Conservation (phyloP, 148 eudicot species). For the Agrostemma githago region DNA sequence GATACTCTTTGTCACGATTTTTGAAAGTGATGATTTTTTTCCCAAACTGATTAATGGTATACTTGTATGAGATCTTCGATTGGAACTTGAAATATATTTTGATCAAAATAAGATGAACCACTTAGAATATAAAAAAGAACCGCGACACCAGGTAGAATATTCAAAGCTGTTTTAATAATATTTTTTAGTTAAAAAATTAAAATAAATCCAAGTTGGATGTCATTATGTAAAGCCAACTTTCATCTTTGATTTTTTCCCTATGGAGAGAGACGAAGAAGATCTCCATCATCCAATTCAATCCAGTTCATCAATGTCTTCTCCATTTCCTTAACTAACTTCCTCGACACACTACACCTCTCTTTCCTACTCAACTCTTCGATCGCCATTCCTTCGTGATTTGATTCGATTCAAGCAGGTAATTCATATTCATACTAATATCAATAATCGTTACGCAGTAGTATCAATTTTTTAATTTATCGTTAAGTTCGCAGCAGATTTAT, state of each 20-base stretch:
- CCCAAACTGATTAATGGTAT: too few relatives aligned
- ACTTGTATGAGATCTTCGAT: too few relatives aligned
- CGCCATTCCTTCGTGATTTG: not conserved
- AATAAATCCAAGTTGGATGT: not conserved
- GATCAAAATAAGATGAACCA: too few relatives aligned
- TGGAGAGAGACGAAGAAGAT: not conserved
- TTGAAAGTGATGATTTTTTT: too few relatives aligned
- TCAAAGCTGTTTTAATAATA: too few relatives aligned
- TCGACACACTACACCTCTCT: too few relatives aligned
- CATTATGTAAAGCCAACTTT: not conserved
- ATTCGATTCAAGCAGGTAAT: constrained; percentile 3
- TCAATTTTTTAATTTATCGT: not conserved
- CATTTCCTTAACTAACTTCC: not conserved
- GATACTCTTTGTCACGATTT: too few relatives aligned
- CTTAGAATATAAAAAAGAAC: too few relatives aligned
- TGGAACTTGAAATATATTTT: too few relatives aligned
- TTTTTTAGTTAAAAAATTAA: too few relatives aligned
- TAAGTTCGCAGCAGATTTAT: not conserved
- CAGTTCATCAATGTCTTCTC: not conserved
- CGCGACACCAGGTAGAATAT: too few relatives aligned
- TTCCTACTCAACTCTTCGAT: not conserved
- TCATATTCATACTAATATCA: not conserved
- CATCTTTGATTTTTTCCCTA: not conserved
- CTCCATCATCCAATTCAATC: not conserved
- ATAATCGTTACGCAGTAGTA: not conserved